Conservation (phyloP, 345 rosid genomes). For the Syzygium grande region DNA sequence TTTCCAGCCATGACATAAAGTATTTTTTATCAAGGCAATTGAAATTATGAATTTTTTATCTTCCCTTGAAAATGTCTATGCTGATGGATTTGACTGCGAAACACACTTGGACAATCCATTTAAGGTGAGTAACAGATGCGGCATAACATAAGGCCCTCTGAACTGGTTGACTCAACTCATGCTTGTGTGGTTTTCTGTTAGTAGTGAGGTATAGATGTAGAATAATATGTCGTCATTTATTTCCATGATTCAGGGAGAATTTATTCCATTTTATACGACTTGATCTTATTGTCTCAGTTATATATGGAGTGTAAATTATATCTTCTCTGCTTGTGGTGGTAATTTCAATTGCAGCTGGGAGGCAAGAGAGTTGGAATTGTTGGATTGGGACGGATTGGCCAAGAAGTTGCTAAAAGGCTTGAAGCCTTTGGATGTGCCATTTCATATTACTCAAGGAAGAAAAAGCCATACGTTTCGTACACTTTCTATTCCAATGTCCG, state of each 20-base stretch:
- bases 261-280: background rate
- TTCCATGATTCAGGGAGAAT: background rate
- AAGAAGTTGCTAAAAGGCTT: constrained; percentile 32
- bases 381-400: constrained; percentile 45
- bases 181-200: background rate
- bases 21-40: background rate
- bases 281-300: background rate
- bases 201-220: background rate
- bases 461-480: constrained; percentile 21
- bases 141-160: background rate
- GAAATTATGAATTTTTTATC: background rate
- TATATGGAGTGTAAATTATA: background rate
- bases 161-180: background rate
- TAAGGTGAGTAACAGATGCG: background rate
- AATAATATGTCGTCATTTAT: background rate
- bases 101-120: background rate
- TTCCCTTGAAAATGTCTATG: background rate
- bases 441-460: constrained; percentile 33
- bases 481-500: constrained; percentile 19
- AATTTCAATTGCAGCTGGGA: constrained; percentile 14
- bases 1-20: background rate
- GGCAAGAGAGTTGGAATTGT: constrained; percentile 41
- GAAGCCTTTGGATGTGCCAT: constrained; percentile 39
- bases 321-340: background rate
- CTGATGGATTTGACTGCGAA: background rate